These are phyloP conservation scores for Leucocoprinus leucothites DNA, from an alignment of 768 basidiomycete species.

Conservation along the genomic window DNA sequence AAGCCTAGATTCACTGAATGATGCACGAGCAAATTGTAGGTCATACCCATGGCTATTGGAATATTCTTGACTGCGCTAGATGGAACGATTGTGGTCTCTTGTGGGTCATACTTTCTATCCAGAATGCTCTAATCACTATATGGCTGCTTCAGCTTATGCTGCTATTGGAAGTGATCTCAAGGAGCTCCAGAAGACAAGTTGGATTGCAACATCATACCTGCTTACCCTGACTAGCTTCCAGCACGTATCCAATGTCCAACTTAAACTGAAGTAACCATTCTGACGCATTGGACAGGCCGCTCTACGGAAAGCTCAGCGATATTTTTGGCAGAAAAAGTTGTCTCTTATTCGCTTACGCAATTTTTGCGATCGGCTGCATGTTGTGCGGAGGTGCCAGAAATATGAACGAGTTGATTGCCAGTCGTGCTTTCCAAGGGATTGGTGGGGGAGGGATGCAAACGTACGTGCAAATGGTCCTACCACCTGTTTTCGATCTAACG, in stretches of 20 bases:
- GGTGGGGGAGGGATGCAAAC: slow-evolving; percentile 65
- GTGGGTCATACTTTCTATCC: slow-evolving; percentile 5
- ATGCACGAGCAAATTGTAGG: background rate
- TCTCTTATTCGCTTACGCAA: slow-evolving; percentile 49
- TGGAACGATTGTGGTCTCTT: slow-evolving; percentile 18
- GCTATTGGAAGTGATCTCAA: slow-evolving; percentile 58
- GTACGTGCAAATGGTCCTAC: slow-evolving; percentile 30
- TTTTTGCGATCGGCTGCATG: slow-evolving; percentile 54
- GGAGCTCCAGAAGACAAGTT: slow-evolving; percentile 61
- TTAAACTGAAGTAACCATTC: background rate
- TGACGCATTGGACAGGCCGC: slow-evolving; percentile 35
- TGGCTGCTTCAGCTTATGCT: slow-evolving; percentile 40
- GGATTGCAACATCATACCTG: slow-evolving; percentile 65
- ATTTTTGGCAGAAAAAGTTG: slow-evolving; percentile 63
- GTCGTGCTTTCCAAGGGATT: slow-evolving; percentile 54
- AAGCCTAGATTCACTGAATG: background rate
- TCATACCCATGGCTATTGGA: slow-evolving; percentile 16
- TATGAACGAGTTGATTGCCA: slow-evolving; percentile 51
- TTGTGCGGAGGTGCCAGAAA: slow-evolving; percentile 51
- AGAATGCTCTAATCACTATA: background rate
- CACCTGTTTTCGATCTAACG: background rate
- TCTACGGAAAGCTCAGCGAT: slow-evolving; percentile 65
- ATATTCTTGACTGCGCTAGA: slow-evolving; percentile 17
- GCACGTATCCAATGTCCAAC: slow-evolving; percentile 25
- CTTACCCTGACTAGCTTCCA: slow-evolving; percentile 60